A percentile compares a stretch with the other conserved stretches of the same genome.
These are phyloP conservation scores for Andrographis paniculata DNA, from an alignment of 305 asterid species.

Conservation along the genomic window DNA sequence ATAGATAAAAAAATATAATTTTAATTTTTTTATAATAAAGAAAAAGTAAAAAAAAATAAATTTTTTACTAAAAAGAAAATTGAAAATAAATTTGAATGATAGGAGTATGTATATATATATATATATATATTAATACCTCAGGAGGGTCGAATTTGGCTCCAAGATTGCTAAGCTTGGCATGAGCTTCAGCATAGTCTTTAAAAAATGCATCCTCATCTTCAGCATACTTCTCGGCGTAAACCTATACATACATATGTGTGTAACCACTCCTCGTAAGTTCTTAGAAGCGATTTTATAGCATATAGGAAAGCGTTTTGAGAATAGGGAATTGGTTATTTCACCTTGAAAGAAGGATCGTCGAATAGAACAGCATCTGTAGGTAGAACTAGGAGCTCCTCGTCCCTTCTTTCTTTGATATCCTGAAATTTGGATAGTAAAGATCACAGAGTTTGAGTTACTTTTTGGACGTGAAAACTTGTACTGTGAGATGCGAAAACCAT, in stretches of 20 bases:
- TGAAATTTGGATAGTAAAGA: slow-evolving; percentile 24
- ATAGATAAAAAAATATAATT: no score
- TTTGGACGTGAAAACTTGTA: no score
- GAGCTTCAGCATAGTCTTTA: slow-evolving; percentile 88
- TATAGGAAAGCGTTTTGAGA: no score
- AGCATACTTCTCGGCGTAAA: slow-evolving; percentile 87
- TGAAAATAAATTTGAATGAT: no score
- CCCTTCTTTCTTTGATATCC: slow-evolving; percentile 82
- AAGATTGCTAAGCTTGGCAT: slow-evolving; percentile 91
- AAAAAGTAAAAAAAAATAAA: no score
- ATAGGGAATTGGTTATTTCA: slow-evolving; percentile 13
- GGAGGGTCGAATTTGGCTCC: slow-evolving; percentile 96
- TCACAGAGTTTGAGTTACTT: slow-evolving; percentile 15
- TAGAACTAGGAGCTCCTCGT: slow-evolving; percentile 80
- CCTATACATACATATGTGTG: slow-evolving; percentile 47
- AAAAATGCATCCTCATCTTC: slow-evolving; percentile 78
- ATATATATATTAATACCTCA: no score
- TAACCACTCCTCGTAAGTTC: no score
- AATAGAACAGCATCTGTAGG: slow-evolving; percentile 92
- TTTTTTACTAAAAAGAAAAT: no score
- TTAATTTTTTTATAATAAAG: no score
- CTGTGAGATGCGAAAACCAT: no score
- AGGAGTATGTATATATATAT: no score
- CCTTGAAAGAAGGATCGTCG: slow-evolving; percentile 96
- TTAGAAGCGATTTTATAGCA: no score